These are phyloP conservation scores for Globisporangium perplexum DNA, from an alignment of 352 stramenopile species.

Conservation along the genomic window DNA sequence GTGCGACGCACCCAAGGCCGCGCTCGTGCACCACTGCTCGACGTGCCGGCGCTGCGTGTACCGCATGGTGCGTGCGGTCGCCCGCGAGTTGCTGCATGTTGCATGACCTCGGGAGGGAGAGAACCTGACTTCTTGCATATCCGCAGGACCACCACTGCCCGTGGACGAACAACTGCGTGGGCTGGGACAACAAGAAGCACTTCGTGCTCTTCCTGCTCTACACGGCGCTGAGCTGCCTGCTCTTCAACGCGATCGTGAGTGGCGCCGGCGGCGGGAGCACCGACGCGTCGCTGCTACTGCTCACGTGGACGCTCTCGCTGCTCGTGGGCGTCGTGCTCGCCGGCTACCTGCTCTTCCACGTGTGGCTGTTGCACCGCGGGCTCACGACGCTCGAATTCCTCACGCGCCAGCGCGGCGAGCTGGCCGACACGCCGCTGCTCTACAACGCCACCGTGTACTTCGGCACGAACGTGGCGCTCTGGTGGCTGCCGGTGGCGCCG, in stretches of 20 bases:
- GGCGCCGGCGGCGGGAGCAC: neutral
- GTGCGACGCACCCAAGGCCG: conserved; percentile 59
- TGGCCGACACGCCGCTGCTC: conserved; percentile 31
- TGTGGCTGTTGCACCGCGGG: conserved; percentile 59
- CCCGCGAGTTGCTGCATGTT: too few relatives aligned
- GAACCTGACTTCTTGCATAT: neutral
- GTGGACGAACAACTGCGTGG: conserved; percentile 85
- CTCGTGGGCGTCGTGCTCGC: conserved; percentile 46
- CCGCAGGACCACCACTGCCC: conserved; percentile 76
- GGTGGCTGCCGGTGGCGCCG: conserved; percentile 52
- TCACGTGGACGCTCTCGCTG: conserved; percentile 45
- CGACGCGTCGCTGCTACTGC: conserved; percentile 29
- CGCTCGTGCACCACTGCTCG: conserved; percentile 73
- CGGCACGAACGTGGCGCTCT: conserved; percentile 41
- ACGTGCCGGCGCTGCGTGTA: conserved; percentile 67
- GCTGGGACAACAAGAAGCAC: conserved; percentile 79
- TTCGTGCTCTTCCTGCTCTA: conserved; percentile 80
- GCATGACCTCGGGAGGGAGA: too few relatives aligned
- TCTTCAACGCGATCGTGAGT: conserved; percentile 42
- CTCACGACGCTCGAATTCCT: conserved; percentile 81
- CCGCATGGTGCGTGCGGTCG: conserved; percentile 48
- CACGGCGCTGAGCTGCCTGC: conserved; percentile 56
- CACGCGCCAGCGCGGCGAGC: conserved; percentile 38
- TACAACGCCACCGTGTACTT: conserved; percentile 68
- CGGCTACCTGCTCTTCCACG: conserved; percentile 71